A percentile compares a stretch with the other conserved stretches of the same genome.
These are phyloP conservation scores for Pestalotiopsis sp. DNA, from an alignment of 2,329 filamentous ascomycete genomes.

Conservation along the genomic window DNA sequence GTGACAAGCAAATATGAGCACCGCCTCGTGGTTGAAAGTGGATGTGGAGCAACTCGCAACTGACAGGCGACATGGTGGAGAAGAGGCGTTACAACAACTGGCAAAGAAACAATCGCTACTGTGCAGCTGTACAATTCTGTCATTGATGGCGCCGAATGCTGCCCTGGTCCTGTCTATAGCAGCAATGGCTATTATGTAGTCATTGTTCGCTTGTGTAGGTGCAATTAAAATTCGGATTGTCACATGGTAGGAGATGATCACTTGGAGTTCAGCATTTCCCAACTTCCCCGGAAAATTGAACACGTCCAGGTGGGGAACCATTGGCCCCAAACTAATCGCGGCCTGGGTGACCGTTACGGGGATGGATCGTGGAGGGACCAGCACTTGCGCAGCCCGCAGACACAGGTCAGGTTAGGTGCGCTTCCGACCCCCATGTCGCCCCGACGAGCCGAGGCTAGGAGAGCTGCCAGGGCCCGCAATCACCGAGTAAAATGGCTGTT, in stretches of 20 bases:
- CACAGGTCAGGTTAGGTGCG: not conserved
- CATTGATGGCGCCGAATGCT: too few relatives aligned
- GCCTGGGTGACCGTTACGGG: slow-evolving; percentile 8
- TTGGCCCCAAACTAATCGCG: not conserved
- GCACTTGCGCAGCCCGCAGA: not conserved
- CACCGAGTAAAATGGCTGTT: not conserved
- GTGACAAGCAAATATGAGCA: not conserved
- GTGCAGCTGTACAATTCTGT: too few relatives aligned
- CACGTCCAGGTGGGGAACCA: not conserved
- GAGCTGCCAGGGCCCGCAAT: slow-evolving; percentile 8
- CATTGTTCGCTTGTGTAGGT: too few relatives aligned
- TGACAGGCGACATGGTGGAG: too few relatives aligned
- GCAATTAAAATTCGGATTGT: not conserved
- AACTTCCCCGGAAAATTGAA: slow-evolving; percentile 1
- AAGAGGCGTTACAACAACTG: too few relatives aligned
- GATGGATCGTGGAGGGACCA: not conserved
- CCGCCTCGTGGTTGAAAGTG: not conserved
- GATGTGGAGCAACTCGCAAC: too few relatives aligned
- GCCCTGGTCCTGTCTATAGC: too few relatives aligned
- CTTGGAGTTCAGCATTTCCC: not conserved
- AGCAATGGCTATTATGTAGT: too few relatives aligned
- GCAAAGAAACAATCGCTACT: too few relatives aligned
- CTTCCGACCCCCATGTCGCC: not conserved
- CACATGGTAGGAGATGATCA: not conserved
- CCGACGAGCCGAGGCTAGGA: slow-evolving; percentile 11